These are phyloP conservation scores for Eutrema yunnanense DNA, from an alignment of 345 rosid genomes.

Conservation along the genomic window DNA sequence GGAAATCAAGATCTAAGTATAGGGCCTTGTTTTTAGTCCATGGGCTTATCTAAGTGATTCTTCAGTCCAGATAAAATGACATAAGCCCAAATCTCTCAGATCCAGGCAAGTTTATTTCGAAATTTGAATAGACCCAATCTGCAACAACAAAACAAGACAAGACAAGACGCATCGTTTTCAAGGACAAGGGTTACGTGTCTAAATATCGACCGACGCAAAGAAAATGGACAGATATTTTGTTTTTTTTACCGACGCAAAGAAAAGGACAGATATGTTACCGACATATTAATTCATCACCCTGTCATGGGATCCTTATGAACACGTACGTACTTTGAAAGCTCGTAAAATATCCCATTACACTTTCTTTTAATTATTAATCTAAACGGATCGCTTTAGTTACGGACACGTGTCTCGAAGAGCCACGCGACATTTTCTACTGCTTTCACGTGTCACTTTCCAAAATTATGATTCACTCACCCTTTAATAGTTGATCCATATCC, in stretches of 20 bases:
- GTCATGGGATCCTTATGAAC: too few species aligned
- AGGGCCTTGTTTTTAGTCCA: neutral
- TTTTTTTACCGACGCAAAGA: too few species aligned
- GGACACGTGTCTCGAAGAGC: neutral
- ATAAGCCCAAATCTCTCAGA: neutral
- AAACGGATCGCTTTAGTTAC: neutral
- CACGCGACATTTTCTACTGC: neutral
- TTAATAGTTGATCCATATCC: conserved; percentile 19
- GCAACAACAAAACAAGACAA: neutral
- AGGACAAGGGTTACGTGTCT: neutral
- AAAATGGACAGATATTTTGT: too few species aligned
- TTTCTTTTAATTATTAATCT: neutral
- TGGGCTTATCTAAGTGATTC: neutral
- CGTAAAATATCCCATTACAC: too few species aligned
- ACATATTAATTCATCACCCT: too few species aligned
- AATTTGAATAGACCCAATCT: neutral
- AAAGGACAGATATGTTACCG: too few species aligned
- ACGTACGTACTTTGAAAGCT: too few species aligned
- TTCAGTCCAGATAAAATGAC: neutral
- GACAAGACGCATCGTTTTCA: neutral
- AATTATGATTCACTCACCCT: neutral
- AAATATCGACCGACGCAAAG: too few species aligned
- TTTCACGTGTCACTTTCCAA: neutral
- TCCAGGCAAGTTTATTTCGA: neutral
- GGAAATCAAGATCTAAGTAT: neutral